Evolutionary conservation across 2,329 filamentous ascomycete species (phyloP).

Genomic region (Teratosphaeria pseudoeucalypti): DNA sequence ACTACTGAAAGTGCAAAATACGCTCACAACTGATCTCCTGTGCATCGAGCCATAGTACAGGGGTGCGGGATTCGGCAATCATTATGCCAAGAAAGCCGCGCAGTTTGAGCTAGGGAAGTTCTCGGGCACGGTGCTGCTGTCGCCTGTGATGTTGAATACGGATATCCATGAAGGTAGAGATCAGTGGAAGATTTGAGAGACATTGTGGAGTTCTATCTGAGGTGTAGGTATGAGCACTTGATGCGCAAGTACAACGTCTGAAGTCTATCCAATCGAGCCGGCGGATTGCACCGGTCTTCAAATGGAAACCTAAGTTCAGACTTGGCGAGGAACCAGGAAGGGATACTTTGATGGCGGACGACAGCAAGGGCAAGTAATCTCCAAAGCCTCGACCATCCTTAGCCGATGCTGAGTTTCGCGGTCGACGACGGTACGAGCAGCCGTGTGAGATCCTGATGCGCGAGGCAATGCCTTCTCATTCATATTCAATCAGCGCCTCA

Average conservation of each 20-base stretch:
- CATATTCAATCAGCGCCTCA: neutral
- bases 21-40: neutral
- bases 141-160: neutral
- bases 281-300: too few relatives aligned
- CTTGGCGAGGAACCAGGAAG: too few relatives aligned
- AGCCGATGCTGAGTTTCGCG: too few relatives aligned
- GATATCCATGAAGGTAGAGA: neutral
- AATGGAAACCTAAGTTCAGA: too few relatives aligned
- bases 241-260: too few relatives aligned
- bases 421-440: neutral
- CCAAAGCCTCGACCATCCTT: too few relatives aligned
- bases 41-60: neutral
- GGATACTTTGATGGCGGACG: too few relatives aligned
- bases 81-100: neutral
- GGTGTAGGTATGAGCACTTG: too few relatives aligned
- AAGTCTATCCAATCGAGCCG: too few relatives aligned
- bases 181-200: too few relatives aligned
- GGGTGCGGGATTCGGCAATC: neutral
- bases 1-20: neutral
- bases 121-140: neutral
- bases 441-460: neutral
- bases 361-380: too few relatives aligned
- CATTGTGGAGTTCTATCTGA: too few relatives aligned
- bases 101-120: neutral
- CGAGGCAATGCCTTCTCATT: neutral